Evolutionary conservation across 345 rosid genomes (phyloP).

Genomic region (Acer negundo): DNA sequence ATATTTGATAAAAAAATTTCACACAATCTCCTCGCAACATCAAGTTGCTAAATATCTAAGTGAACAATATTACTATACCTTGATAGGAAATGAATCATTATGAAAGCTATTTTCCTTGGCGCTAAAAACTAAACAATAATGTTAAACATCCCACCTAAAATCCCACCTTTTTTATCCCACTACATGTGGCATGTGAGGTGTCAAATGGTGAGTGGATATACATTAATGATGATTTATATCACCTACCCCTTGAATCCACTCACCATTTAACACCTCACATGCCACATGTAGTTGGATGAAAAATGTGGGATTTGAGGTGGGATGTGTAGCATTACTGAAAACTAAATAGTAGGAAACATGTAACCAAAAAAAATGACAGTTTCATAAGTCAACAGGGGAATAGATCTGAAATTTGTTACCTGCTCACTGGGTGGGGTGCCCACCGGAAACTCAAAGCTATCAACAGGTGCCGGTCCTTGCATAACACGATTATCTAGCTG

Average conservation of each 20-base stretch:
- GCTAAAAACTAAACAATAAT: conserved; percentile 1
- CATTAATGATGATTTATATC: too few relatives aligned
- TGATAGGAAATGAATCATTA: neutral
- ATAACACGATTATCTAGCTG: conserved; percentile 21
- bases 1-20: neutral
- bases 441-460: conserved; percentile 26
- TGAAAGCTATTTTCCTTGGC: neutral
- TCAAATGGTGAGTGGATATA: too few relatives aligned
- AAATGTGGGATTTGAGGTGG: too few relatives aligned
- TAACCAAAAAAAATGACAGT: neutral
- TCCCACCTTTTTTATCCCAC: too few relatives aligned
- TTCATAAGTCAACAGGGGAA: conserved; percentile 5
- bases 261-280: too few relatives aligned
- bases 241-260: too few relatives aligned
- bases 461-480: conserved; percentile 20
- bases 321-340: too few relatives aligned
- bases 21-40: neutral
- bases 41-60: neutral
- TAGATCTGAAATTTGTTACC: conserved; percentile 26
- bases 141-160: too few relatives aligned
- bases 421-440: conserved; percentile 23
- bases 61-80: neutral
- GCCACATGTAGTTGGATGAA: too few relatives aligned
- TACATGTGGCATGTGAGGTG: too few relatives aligned
- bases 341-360: neutral